These are phyloP conservation scores for Yamadazyma nakazawae DNA, from an alignment of 805 yeast species.

Conservation along the genomic window DNA sequence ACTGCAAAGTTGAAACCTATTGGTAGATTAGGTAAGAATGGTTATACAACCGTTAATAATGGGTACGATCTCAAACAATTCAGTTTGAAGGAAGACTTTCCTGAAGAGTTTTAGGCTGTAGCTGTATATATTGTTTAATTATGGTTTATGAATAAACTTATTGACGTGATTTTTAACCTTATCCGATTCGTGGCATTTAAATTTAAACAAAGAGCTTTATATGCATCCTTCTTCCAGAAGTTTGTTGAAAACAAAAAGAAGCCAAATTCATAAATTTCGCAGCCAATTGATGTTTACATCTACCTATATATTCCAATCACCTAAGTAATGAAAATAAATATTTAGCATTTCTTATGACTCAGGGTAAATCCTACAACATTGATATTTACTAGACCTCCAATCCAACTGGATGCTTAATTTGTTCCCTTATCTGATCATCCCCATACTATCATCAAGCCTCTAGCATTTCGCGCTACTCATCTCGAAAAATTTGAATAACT, in stretches of 20 bases:
- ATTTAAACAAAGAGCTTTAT: too few species aligned
- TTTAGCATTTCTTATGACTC: too few species aligned
- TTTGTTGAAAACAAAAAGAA: too few species aligned
- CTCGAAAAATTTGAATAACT: conserved; percentile 7
- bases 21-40: conserved; percentile 47
- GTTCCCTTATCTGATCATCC: background rate
- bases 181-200: too few species aligned
- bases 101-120: conserved; percentile 1
- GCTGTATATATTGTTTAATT: background rate
- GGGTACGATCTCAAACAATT: conserved; percentile 50
- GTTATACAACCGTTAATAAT: conserved; percentile 42
- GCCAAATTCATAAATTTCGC: conserved; percentile 2
- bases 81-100: conserved; percentile 22
- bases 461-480: conserved; percentile 1
- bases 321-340: too few species aligned
- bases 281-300: too few species aligned
- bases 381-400: too few species aligned
- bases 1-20: conserved; percentile 50
- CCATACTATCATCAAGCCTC: background rate
- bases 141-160: background rate
- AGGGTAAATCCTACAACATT: too few species aligned
- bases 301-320: too few species aligned
- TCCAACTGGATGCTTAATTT: too few species aligned
- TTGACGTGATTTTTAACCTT: too few species aligned
- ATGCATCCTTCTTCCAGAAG: too few species aligned